Conservation (phyloP, 2,329 filamentous ascomycete genomes). For the Eurotiales sp. region DNA sequence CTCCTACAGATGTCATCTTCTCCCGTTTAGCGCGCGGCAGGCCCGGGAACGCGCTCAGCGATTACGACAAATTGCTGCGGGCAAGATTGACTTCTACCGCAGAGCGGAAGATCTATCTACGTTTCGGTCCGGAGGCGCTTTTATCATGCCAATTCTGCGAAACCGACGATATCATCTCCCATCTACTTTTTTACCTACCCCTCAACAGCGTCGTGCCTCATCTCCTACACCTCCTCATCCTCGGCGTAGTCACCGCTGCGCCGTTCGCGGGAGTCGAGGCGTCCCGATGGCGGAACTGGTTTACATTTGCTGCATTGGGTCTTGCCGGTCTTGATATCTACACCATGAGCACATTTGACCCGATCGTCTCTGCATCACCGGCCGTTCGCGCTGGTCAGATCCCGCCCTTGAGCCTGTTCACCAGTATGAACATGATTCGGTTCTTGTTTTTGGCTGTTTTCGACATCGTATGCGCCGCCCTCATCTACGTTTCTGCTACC, state of each 20-base stretch:
- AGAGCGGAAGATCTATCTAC: conserved; percentile 74
- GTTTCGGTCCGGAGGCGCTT: conserved; percentile 72
- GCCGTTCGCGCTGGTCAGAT: conserved; percentile 61
- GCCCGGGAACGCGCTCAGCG: conserved; percentile 40
- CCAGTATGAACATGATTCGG: conserved; percentile 55
- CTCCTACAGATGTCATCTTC: conserved; percentile 80
- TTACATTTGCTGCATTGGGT: conserved; percentile 59
- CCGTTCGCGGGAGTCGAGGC: conserved; percentile 62
- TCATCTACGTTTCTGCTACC: conserved; percentile 74
- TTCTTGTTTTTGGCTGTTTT: conserved; percentile 61
- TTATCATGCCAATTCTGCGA: conserved; percentile 78
- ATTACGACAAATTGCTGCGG: conserved; percentile 62
- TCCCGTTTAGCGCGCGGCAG: conserved; percentile 58
- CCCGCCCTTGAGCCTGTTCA: conserved; percentile 45
- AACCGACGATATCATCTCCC: conserved; percentile 64
- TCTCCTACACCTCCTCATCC: conserved; percentile 66
- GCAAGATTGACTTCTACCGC: conserved; percentile 66
- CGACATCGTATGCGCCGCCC: conserved; percentile 59
- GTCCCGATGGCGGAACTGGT: conserved; percentile 64
- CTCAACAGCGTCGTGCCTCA: conserved; percentile 68
- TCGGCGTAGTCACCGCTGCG: conserved; percentile 71
- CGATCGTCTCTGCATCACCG: conserved; percentile 52
- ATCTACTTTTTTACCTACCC: conserved; percentile 77
- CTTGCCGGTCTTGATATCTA: conserved; percentile 65
- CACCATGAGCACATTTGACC: conserved; percentile 61